Evolutionary conservation across 1,284 basidiomycete genomes (phyloP).

Genomic region (Moniliella sp.): DNA sequence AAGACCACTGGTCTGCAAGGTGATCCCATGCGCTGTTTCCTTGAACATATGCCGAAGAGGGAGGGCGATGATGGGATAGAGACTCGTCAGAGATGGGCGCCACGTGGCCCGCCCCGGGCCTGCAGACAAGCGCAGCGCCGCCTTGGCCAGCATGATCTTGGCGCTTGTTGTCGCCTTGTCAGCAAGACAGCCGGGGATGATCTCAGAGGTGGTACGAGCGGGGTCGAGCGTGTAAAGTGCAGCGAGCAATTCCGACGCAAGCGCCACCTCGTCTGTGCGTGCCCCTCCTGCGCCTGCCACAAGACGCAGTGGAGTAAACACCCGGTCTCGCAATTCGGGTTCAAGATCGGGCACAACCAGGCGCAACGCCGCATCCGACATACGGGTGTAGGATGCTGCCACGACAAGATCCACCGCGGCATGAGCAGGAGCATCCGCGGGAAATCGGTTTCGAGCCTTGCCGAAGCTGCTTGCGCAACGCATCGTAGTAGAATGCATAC

Average conservation of each 20-base stretch:
- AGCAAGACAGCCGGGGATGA: conserved; percentile 15
- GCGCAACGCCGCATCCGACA: conserved; percentile 44
- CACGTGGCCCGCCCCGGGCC: conserved; percentile 14
- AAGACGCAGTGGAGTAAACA: conserved; percentile 15
- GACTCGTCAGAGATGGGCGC: conserved; percentile 10
- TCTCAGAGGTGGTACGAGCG: conserved; percentile 10
- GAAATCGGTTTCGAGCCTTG: conserved; percentile 35
- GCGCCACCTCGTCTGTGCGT: background rate
- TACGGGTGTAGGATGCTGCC: conserved; percentile 49
- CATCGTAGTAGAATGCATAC: conserved; percentile 36
- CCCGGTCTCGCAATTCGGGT: conserved; percentile 14
- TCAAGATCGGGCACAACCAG: conserved; percentile 39
- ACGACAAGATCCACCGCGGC: conserved; percentile 62
- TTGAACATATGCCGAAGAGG: conserved; percentile 12
- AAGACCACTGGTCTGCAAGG: conserved; percentile 3
- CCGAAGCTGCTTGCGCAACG: conserved; percentile 25
- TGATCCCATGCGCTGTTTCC: conserved; percentile 8
- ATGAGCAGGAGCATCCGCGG: conserved; percentile 49
- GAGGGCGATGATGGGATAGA: conserved; percentile 15
- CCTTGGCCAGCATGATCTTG: conserved; percentile 18
- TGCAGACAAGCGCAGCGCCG: conserved; percentile 13
- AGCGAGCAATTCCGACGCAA: conserved; percentile 13
- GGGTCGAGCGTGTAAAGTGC: conserved; percentile 26
- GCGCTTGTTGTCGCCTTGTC: conserved; percentile 13
- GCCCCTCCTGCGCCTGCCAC: background rate